Evolutionary conservation across 2,329 filamentous ascomycete genomes (phyloP).

Genomic region (Alternaria incomplexa): DNA sequence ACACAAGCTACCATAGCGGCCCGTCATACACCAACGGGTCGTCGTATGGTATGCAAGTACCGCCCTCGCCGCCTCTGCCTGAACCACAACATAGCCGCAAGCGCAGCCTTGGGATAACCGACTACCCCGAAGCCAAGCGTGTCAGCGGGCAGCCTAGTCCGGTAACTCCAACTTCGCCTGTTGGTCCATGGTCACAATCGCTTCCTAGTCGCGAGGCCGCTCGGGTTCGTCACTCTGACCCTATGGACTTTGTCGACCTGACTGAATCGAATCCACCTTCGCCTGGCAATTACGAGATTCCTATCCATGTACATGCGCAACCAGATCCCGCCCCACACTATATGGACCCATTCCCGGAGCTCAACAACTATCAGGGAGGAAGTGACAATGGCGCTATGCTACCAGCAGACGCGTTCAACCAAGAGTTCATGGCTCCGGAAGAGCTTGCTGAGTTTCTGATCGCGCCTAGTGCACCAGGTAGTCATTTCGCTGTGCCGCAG

Average conservation of each 20-base stretch:
- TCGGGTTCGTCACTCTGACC: neutral
- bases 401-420: constrained; percentile 23
- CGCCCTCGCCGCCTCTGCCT: neutral
- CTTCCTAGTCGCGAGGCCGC: constrained; percentile 7
- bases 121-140: constrained; percentile 33
- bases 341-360: constrained; percentile 12
- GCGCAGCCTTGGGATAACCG: constrained; percentile 26
- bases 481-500: constrained; percentile 22
- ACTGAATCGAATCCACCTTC: constrained; percentile 31
- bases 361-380: constrained; percentile 4
- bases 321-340: neutral
- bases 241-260: constrained; percentile 18
- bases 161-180: constrained; percentile 28
- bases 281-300: neutral
- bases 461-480: constrained; percentile 16
- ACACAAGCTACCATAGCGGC: neutral
- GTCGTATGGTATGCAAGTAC: neutral
- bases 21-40: neutral
- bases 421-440: constrained; percentile 32
- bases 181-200: constrained; percentile 4
- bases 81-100: constrained; percentile 25
- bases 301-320: neutral
- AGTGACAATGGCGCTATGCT: constrained; percentile 5
- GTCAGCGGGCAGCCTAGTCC: constrained; percentile 31
- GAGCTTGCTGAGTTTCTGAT: constrained; percentile 40